phyloP scores from a whole-genome alignment of 2,329 filamentous ascomycete genomes.

The Aspergillus sp. region DNA sequence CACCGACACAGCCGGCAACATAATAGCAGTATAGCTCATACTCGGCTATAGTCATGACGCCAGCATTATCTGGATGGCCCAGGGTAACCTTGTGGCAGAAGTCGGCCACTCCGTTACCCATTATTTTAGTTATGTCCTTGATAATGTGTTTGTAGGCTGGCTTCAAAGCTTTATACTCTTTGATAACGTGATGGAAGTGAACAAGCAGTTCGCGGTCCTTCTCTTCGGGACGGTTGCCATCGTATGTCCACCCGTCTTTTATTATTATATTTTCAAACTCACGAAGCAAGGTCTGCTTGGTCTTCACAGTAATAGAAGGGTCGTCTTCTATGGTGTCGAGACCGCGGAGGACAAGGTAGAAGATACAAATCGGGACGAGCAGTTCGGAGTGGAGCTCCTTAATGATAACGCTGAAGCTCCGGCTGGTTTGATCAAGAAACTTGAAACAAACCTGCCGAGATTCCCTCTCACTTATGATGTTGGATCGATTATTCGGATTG shows the following conservation, averaged over 20 bases:
- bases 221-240: slow-evolving; percentile 82
- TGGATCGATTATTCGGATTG: slow-evolving; percentile 82
- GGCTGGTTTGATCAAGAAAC: slow-evolving; percentile 82
- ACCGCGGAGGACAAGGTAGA: slow-evolving; percentile 89
- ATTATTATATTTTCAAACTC: slow-evolving; percentile 78
- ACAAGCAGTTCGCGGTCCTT: slow-evolving; percentile 92
- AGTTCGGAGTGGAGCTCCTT: slow-evolving; percentile 94
- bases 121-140: slow-evolving; percentile 86
- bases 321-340: slow-evolving; percentile 99
- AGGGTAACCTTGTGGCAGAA: slow-evolving; percentile 82
- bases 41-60: slow-evolving; percentile 79
- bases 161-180: slow-evolving; percentile 87
- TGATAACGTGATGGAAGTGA: slow-evolving; percentile 83
- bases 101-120: slow-evolving; percentile 99
- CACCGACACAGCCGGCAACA: slow-evolving; percentile 93
- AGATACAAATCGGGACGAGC: slow-evolving; percentile 81
- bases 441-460: slow-evolving; percentile 81
- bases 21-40: slow-evolving; percentile 99
- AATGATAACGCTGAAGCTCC: slow-evolving; percentile 91
- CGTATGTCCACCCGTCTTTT: slow-evolving; percentile 86
- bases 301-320: slow-evolving; percentile 80
- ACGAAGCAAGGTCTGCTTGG: slow-evolving; percentile 83
- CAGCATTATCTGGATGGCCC: slow-evolving; percentile 60
- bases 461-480: slow-evolving; percentile 71
- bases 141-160: slow-evolving; percentile 81